Conservation (phyloP, 148 eudicot genomes). For the Amaranthus palmeri region DNA sequence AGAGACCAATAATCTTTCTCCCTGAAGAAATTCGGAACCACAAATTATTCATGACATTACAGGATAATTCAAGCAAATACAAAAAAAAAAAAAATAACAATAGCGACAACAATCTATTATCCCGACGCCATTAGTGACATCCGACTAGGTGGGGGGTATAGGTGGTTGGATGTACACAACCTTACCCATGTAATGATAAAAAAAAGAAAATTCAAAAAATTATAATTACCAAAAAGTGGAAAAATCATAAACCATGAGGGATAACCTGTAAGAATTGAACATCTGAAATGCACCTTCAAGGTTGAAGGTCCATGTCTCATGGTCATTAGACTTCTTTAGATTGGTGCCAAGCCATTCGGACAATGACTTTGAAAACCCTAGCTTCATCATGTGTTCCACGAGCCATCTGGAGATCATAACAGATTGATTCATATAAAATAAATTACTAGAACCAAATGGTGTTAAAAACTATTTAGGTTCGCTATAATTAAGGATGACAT, state of each 20-base stretch:
- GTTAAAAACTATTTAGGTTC: too few species aligned
- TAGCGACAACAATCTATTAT: too few species aligned
- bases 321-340: constrained; percentile 69
- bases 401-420: constrained; percentile 63
- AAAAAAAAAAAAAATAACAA: background rate
- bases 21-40: constrained; percentile 31
- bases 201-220: too few species aligned
- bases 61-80: background rate
- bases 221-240: background rate
- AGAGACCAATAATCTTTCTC: constrained; percentile 78
- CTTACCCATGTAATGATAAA: too few species aligned
- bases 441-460: too few species aligned
- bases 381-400: constrained; percentile 78
- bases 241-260: background rate
- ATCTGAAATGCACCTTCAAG: constrained; percentile 87
- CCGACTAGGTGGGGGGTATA: too few species aligned
- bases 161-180: too few species aligned
- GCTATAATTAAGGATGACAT: background rate
- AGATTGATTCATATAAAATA: background rate
- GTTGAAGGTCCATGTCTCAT: constrained; percentile 76
- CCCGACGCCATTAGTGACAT: too few species aligned
- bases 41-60: background rate
- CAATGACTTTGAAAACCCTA: constrained; percentile 87
- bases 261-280: constrained; percentile 86
- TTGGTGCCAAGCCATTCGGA: constrained; percentile 93